phyloP scores from a whole-genome alignment of 169 alveolate species.

The Cryptosporidium andersoni region DNA sequence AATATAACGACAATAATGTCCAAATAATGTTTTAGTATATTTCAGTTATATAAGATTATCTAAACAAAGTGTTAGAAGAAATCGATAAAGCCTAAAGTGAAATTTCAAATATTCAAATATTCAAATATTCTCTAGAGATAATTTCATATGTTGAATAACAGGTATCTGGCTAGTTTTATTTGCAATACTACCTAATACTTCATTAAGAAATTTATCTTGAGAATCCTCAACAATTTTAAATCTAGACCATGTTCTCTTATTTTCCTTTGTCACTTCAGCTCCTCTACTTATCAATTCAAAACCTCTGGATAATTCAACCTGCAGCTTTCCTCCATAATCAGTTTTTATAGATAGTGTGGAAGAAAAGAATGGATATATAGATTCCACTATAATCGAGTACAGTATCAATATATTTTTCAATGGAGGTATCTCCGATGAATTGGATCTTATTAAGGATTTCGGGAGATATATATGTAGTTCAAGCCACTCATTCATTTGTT shows the following conservation, averaged over 20 bases:
- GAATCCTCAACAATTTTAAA: constrained; percentile 4
- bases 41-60: too few species aligned
- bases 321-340: too few species aligned
- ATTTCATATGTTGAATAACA: constrained; percentile 17
- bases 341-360: too few species aligned
- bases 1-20: neutral
- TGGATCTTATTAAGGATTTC: neutral
- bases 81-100: neutral
- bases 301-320: neutral
- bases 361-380: constrained; percentile 19
- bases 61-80: neutral
- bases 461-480: constrained; percentile 1
- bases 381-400: neutral
- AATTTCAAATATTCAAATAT: too few species aligned
- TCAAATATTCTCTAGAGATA: neutral
- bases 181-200: constrained; percentile 10
- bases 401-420: neutral
- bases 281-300: too few species aligned
- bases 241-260: constrained; percentile 12
- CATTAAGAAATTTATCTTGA: constrained; percentile 7
- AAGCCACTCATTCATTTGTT: constrained; percentile 6
- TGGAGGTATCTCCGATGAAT: neutral
- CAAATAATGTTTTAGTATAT: too few species aligned
- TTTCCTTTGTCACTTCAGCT: constrained; percentile 5
- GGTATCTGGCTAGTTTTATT: constrained; percentile 39